phyloP scores from a whole-genome alignment of 768 basidiomycete genomes.

The Trametopsis cervina region DNA sequence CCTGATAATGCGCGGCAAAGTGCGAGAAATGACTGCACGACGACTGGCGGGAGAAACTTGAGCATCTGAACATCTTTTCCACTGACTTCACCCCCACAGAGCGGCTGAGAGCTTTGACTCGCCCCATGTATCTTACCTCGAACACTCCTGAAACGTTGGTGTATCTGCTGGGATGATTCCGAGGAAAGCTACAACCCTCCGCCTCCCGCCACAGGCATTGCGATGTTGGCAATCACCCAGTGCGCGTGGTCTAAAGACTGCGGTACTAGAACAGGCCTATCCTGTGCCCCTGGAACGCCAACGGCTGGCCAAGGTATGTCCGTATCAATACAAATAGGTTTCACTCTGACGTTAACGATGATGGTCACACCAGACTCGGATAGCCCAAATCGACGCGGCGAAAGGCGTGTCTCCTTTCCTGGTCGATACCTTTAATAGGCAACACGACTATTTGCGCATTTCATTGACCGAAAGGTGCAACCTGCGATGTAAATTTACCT shows the following conservation, averaged over 20 bases:
- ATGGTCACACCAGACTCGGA: slow-evolving; percentile 38
- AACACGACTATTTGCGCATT: slow-evolving; percentile 84
- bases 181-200: not conserved
- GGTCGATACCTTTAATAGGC: slow-evolving; percentile 59
- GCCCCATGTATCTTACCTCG: too few relatives aligned
- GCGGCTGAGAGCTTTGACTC: too few relatives aligned
- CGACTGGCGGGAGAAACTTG: too few relatives aligned
- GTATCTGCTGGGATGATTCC: not conserved
- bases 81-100: too few relatives aligned
- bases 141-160: too few relatives aligned
- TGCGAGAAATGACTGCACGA: too few relatives aligned
- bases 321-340: not conserved
- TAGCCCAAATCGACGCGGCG: slow-evolving; percentile 44
- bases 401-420: slow-evolving; percentile 45
- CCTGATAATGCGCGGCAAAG: too few relatives aligned
- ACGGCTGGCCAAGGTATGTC: slow-evolving; percentile 4
- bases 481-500: slow-evolving; percentile 55
- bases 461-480: slow-evolving; percentile 85
- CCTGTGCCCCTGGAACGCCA: slow-evolving; percentile 7
- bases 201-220: not conserved
- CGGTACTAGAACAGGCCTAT: slow-evolving; percentile 10
- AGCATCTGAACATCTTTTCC: too few relatives aligned
- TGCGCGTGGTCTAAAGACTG: slow-evolving; percentile 10
- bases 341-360: not conserved
- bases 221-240: not conserved